These are phyloP conservation scores for Byssochlamys sp. DNA, from an alignment of 2,329 filamentous ascomycete species.

Conservation along the genomic window DNA sequence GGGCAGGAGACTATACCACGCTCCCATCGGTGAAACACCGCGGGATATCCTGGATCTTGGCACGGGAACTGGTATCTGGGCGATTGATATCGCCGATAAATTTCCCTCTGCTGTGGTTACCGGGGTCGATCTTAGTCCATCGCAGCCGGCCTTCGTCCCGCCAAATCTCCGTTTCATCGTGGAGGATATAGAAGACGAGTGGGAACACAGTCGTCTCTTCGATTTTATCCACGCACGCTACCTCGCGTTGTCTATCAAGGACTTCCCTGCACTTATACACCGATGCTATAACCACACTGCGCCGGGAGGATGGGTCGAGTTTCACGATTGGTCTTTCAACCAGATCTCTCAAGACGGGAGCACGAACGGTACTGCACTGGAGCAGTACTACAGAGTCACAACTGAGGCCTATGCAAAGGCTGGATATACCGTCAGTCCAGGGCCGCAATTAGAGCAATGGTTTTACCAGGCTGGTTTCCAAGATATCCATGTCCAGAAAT, in stretches of 20 bases:
- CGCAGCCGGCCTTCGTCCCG: neutral
- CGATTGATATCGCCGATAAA: conserved; percentile 23
- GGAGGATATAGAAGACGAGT: conserved; percentile 9
- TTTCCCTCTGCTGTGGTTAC: conserved; percentile 29
- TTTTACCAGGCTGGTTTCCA: conserved; percentile 5
- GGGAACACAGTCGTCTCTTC: conserved; percentile 7
- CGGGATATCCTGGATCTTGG: conserved; percentile 24
- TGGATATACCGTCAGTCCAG: neutral
- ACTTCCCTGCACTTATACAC: conserved; percentile 6
- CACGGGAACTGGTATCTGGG: conserved; percentile 29
- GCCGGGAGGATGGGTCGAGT: conserved; percentile 7
- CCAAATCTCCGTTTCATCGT: neutral
- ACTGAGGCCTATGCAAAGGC: neutral
- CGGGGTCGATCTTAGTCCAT: conserved; percentile 22
- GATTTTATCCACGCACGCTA: conserved; percentile 13
- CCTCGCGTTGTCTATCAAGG: conserved; percentile 5
- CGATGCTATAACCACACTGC: conserved; percentile 17
- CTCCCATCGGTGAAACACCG: conserved; percentile 7
- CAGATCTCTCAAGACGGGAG: neutral
- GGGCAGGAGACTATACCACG: conserved; percentile 4
- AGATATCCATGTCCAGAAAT: conserved; percentile 3
- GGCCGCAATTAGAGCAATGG: conserved; percentile 2
- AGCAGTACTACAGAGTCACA: neutral
- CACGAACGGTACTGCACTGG: neutral
- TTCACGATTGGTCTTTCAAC: conserved; percentile 4